Evolutionary conservation across 345 rosid species (phyloP).

Genomic region (Arabidopsis suecica): DNA sequence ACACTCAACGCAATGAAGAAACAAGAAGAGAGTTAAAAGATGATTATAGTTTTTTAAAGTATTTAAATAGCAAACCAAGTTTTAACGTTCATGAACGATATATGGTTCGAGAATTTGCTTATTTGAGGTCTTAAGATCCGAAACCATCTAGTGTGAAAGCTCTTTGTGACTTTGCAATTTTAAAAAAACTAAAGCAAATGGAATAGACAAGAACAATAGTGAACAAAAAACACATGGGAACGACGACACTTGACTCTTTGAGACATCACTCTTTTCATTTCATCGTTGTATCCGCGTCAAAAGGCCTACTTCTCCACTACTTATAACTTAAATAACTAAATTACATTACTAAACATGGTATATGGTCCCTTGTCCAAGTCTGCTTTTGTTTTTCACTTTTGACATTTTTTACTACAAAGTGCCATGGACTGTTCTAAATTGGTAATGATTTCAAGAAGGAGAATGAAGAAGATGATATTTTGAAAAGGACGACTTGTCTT

Average conservation of each 20-base stretch:
- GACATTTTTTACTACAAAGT: conserved; percentile 18
- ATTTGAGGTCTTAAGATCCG: not conserved
- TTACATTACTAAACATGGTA: conserved; percentile 25
- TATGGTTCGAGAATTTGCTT: not conserved
- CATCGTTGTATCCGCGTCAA: conserved; percentile 45
- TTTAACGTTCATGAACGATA: not conserved
- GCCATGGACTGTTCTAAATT: conserved; percentile 37
- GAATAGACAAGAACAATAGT: not conserved
- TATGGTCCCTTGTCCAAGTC: conserved; percentile 25
- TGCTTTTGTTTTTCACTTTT: conserved; percentile 25
- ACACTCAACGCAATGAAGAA: not conserved
- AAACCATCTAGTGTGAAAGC: not conserved
- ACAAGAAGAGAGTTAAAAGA: conserved; percentile 1
- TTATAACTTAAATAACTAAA: conserved; percentile 13
- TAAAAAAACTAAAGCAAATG: not conserved
- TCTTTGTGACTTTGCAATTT: not conserved
- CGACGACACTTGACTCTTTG: conserved; percentile 30
- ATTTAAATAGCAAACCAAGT: not conserved
- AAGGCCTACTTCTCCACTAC: conserved; percentile 27
- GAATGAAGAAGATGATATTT: conserved; percentile 25
- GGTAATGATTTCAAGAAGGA: conserved; percentile 37
- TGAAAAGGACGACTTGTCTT: conserved; percentile 39
- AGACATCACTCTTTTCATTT: conserved; percentile 28
- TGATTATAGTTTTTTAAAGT: not conserved
- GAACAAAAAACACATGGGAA: conserved; percentile 41